These are phyloP conservation scores for Fonsecaea multimorphosa DNA, from an alignment of 2,329 filamentous ascomycete genomes.

Conservation along the genomic window DNA sequence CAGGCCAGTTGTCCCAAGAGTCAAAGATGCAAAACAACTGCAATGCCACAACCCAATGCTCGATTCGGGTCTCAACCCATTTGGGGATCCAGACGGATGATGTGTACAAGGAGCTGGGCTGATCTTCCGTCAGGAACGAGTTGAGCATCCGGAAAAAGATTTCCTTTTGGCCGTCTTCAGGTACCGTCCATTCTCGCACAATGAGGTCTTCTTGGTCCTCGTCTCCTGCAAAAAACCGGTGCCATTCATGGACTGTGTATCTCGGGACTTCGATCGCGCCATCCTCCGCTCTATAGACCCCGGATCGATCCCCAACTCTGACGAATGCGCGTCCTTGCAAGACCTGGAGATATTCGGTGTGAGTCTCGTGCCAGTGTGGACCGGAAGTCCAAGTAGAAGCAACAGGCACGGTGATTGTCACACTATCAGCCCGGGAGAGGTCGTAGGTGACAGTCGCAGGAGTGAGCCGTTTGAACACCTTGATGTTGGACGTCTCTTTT, in stretches of 20 bases:
- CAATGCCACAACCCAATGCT: constrained; percentile 27
- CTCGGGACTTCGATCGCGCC: constrained; percentile 44
- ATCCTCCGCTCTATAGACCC: constrained; percentile 20
- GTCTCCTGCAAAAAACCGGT: constrained; percentile 44
- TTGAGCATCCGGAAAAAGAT: constrained; percentile 61
- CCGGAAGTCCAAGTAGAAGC: constrained; percentile 57
- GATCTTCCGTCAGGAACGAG: constrained; percentile 32
- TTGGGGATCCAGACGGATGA: not conserved
- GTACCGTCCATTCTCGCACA: constrained; percentile 57
- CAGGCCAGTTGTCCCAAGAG: constrained; percentile 32
- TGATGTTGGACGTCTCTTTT: constrained; percentile 16
- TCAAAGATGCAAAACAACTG: constrained; percentile 31
- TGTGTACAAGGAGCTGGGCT: constrained; percentile 25
- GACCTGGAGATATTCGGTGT: constrained; percentile 56
- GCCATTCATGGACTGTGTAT: constrained; percentile 55
- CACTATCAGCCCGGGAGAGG: constrained; percentile 47
- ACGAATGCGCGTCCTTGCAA: constrained; percentile 47
- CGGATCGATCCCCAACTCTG: constrained; percentile 20
- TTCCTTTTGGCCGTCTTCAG: constrained; percentile 53
- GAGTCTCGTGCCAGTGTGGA: constrained; percentile 57
- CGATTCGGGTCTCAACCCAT: constrained; percentile 21
- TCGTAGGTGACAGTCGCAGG: constrained; percentile 39
- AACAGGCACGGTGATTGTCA: constrained; percentile 53
- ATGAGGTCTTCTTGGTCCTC: constrained; percentile 46
- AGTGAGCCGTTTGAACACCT: constrained; percentile 18